Percentiles rank a stretch among this genome's conserved stretches.
These are phyloP conservation scores for Diplotaxis tenuifolia DNA, from an alignment of 345 rosid species.

Conservation along the genomic window DNA sequence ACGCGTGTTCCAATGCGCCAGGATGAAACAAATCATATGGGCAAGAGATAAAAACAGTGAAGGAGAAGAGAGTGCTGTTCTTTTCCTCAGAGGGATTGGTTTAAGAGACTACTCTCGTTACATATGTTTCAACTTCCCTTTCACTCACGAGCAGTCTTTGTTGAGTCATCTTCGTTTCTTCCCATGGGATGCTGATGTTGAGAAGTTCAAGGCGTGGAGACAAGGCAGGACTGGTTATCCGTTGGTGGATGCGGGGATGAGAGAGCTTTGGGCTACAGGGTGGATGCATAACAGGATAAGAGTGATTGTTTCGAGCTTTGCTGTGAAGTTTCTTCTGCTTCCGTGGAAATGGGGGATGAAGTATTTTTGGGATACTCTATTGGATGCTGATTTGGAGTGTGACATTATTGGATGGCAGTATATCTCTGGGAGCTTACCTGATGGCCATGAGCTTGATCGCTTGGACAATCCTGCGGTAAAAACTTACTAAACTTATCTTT, in stretches of 20 bases:
- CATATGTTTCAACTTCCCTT: constrained; percentile 89
- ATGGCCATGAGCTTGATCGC: constrained; percentile 92
- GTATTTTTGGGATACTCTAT: constrained; percentile 91
- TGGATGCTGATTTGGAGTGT: constrained; percentile 87
- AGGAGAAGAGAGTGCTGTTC: constrained; percentile 59
- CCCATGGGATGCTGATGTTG: constrained; percentile 70
- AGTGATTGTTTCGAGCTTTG: constrained; percentile 84
- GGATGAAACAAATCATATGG: constrained; percentile 76
- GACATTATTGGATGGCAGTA: constrained; percentile 97
- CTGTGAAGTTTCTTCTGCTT: constrained; percentile 80
- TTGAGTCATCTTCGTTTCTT: constrained; percentile 65
- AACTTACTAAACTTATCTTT: background rate
- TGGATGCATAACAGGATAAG: constrained; percentile 89
- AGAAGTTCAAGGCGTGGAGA: constrained; percentile 82
- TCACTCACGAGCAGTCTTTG: constrained; percentile 75
- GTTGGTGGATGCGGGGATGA: constrained; percentile 95
- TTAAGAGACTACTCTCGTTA: constrained; percentile 90
- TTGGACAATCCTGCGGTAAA: constrained; percentile 79
- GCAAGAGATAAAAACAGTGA: constrained; percentile 56
- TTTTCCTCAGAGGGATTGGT: constrained; percentile 79
- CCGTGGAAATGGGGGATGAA: constrained; percentile 99
- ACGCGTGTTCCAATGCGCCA: constrained; percentile 64
- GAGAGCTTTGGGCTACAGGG: constrained; percentile 98
- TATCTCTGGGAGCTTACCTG: constrained; percentile 89
- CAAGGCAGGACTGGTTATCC: constrained; percentile 96